These are phyloP conservation scores for Suhomyces ambrosiae DNA, from an alignment of 1,139 yeast species.

Conservation along the genomic window DNA sequence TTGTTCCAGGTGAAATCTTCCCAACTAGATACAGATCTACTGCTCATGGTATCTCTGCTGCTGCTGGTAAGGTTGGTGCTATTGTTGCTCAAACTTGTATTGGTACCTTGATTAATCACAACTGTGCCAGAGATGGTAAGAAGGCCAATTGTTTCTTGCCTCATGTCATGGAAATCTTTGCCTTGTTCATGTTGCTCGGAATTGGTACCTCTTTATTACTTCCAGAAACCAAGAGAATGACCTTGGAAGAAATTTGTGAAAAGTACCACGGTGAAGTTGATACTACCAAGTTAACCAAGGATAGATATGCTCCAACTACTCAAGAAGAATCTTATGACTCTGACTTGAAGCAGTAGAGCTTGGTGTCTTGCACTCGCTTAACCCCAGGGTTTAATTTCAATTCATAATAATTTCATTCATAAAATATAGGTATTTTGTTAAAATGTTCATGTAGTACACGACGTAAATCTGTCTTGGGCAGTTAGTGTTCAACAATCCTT, in stretches of 20 bases:
- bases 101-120: constrained; percentile 80
- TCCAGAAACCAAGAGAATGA: constrained; percentile 90
- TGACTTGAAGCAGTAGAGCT: constrained; percentile 17
- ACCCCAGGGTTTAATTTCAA: constrained; percentile 2
- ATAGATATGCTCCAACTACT: constrained; percentile 20
- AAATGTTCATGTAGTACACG: too few species aligned
- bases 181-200: constrained; percentile 86
- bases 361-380: neutral
- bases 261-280: constrained; percentile 77
- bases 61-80: constrained; percentile 95
- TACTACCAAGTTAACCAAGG: constrained; percentile 31
- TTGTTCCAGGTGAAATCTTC: constrained; percentile 94
- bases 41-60: constrained; percentile 98
- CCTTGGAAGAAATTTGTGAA: constrained; percentile 79
- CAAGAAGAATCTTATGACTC: constrained; percentile 22
- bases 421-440: neutral
- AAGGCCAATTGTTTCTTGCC: constrained; percentile 75
- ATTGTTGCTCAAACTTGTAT: constrained; percentile 90
- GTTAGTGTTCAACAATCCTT: too few species aligned
- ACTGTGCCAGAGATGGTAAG: constrained; percentile 55
- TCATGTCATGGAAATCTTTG: constrained; percentile 91
- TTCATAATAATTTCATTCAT: constrained; percentile 3
- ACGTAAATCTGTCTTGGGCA: too few species aligned
- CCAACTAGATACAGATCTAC: constrained; percentile 98
- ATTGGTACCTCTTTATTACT: constrained; percentile 61